A percentile compares a stretch with the other conserved stretches of the same genome.
phyloP scores from a whole-genome alignment of 345 rosid genomes.

The Chamaenerion angustifolium region DNA sequence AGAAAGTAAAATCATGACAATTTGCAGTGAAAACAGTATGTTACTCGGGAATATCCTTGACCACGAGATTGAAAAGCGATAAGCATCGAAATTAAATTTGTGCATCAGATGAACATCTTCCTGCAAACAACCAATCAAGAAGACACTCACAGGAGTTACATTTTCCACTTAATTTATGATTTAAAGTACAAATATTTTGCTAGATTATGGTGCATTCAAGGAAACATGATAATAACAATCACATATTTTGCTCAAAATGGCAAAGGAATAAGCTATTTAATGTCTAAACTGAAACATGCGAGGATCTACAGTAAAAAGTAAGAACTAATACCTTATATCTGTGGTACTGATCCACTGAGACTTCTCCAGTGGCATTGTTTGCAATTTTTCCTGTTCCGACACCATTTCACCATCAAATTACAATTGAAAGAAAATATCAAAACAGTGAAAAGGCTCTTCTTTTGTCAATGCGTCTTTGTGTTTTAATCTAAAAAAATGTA shows the following conservation, averaged over 20 bases:
- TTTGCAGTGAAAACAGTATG: neutral
- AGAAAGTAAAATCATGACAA: neutral
- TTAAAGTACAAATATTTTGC: neutral
- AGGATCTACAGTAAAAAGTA: neutral
- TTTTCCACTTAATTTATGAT: neutral
- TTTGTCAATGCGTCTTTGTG: constrained; percentile 1
- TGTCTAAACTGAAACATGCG: too few relatives aligned
- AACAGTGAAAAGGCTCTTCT: too few relatives aligned
- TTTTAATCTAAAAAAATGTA: constrained; percentile 16
- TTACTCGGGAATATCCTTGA: constrained; percentile 10
- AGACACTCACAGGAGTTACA: neutral
- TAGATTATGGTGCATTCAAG: neutral
- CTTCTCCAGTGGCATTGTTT: constrained; percentile 15
- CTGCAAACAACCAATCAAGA: neutral
- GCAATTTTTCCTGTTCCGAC: constrained; percentile 15
- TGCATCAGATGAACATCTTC: constrained; percentile 8
- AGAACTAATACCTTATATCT: constrained; percentile 4
- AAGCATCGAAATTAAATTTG: constrained; percentile 4
- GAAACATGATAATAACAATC: too few relatives aligned
- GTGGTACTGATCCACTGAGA: constrained; percentile 6
- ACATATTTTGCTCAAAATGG: too few relatives aligned
- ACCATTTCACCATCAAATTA: too few relatives aligned
- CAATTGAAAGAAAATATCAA: too few relatives aligned
- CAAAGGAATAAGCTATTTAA: too few relatives aligned
- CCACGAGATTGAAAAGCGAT: constrained; percentile 12